Evolutionary conservation across 345 rosid species (phyloP), one percentile per base, ranked within the genome.

Genomic region (Trapa bicornis): DNA sequence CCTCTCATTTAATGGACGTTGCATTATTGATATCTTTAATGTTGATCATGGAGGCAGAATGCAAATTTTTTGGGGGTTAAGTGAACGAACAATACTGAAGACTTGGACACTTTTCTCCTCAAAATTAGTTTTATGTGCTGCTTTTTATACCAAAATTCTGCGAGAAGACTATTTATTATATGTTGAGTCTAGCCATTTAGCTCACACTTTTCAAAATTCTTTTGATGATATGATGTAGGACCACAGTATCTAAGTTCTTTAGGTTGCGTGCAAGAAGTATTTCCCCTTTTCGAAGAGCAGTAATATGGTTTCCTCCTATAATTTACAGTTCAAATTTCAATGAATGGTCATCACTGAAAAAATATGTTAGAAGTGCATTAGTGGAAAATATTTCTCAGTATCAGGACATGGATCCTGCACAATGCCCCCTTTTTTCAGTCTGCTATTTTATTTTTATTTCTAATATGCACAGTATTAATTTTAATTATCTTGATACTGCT

Each of bases 401-500:
- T 9, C 67, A 43, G 32, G 32, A 64, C 12, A 3, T 64, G 17
- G 35, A 41, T 41, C 22, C 9, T 43, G 4, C 16, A 1, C 50
- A 17, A 36, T 41, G 47, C 35, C 32, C 14, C 6, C 13, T 42
- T 53, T 3, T 22, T 37, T 17, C 13, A 36, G 42, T 33, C 7
- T 68, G 16, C 64, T 39, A 37, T 42, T 15, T 45, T 8, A 16
- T 43, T 62, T 60, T 62, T 65, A 39, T 8, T 69, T 41, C 36
- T 64, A 22, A 42, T 62, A 3, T 62, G 57, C 35, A 56, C 2
- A 7, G 58, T 67, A 62, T 70, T 57, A 13, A 29, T 64, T 15
- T 68, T 73, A 66, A 67, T 50, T 12, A 47, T 64, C 69, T 45
- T 58, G 56, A 50, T 71, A 62, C 65, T 73, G 71, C 67, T 81